phyloP scores from a whole-genome alignment of 192 early-diverging fungal genomes.

The Umbelopsis ramanniana region DNA sequence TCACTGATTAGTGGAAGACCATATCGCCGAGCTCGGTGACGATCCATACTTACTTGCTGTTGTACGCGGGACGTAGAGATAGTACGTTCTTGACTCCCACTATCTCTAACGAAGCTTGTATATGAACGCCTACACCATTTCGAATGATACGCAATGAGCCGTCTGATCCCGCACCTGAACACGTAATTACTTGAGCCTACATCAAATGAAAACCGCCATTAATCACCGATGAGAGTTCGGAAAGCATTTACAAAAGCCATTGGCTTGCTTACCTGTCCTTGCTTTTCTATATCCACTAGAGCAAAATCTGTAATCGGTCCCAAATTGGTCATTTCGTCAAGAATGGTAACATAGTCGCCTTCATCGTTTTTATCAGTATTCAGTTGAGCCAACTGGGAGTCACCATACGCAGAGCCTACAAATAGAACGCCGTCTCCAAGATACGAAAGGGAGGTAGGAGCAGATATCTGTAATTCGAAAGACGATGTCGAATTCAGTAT shows the following conservation, averaged over 20 bases:
- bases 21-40: not conserved
- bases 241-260: too few species aligned
- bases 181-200: constrained; percentile 82
- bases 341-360: constrained; percentile 59
- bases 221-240: too few species aligned
- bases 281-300: constrained; percentile 78
- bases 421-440: constrained; percentile 74
- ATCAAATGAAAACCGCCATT: not conserved
- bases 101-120: constrained; percentile 63
- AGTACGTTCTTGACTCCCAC: constrained; percentile 75
- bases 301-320: constrained; percentile 88
- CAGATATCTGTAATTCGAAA: constrained; percentile 42
- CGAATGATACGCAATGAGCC: constrained; percentile 84
- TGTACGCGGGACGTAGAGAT: constrained; percentile 62
- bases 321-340: constrained; percentile 74
- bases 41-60: constrained; percentile 45
- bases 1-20: not conserved
- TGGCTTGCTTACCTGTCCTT: constrained; percentile 43
- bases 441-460: constrained; percentile 72
- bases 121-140: constrained; percentile 91
- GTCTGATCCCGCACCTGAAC: constrained; percentile 75
- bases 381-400: constrained; percentile 82
- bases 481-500: not conserved
- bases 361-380: constrained; percentile 48
- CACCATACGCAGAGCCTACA: constrained; percentile 86